Conservation (phyloP, 2,329 filamentous ascomycete species). For the Penicillium sp. region DNA sequence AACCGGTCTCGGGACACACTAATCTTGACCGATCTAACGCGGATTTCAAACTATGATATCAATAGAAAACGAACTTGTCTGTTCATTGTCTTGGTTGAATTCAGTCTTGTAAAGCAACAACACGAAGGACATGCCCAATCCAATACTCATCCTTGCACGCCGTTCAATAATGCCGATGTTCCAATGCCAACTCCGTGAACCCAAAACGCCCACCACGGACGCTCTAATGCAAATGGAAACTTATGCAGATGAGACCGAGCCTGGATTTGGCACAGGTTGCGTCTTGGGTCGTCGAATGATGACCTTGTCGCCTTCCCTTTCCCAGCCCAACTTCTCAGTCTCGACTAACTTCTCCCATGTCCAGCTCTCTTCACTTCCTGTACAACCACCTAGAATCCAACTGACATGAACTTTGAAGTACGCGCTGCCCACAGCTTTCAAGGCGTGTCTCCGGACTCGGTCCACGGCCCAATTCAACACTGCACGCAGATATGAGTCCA, state of each 20-base stretch:
- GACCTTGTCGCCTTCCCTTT: conserved; percentile 64
- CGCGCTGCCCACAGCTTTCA: conserved; percentile 79
- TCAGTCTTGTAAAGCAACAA: conserved; percentile 9
- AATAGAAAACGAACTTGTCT: conserved; percentile 5
- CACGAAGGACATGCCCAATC: conserved; percentile 7
- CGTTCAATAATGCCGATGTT: conserved; percentile 11
- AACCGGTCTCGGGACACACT: conserved; percentile 48
- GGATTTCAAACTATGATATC: conserved; percentile 66
- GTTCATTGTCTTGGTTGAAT: conserved; percentile 6
- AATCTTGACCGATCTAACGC: conserved; percentile 67
- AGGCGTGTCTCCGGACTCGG: conserved; percentile 64
- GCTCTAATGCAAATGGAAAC: background rate
- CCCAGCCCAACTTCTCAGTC: conserved; percentile 76
- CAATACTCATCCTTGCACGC: background rate
- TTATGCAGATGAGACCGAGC: conserved; percentile 5
- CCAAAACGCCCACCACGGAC: conserved; percentile 1
- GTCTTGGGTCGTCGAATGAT: conserved; percentile 60
- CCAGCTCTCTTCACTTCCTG: conserved; percentile 38
- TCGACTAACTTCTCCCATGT: conserved; percentile 66
- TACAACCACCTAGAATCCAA: conserved; percentile 53
- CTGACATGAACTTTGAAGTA: conserved; percentile 76
- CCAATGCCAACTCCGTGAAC: conserved; percentile 18
- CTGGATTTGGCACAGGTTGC: conserved; percentile 19
- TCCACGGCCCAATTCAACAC: conserved; percentile 77
- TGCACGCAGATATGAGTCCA: conserved; percentile 73